Base-by-base conservation (phyloP, 345 rosid species). In the Eutrema yunnanense region DNA sequence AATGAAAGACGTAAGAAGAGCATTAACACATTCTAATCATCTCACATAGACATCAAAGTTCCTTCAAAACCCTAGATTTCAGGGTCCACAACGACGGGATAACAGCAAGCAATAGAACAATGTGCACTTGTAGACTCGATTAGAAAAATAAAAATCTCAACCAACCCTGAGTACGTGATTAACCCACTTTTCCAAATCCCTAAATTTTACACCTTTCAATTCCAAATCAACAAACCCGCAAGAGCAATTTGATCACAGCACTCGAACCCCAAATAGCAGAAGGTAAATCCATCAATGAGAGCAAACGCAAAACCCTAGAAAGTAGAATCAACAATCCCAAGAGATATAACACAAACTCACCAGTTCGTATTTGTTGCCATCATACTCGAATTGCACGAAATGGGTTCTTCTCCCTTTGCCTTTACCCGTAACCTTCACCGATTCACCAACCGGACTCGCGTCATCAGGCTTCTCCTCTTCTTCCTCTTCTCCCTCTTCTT, bases 391-490 rank as follows among this genome's bases (percentile, higher is more conserved):
- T 2, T 86, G 85, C 36, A 53, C 67, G 52, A 62, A 92, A 47
- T 96, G 92, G 26, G 74, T 84, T 81, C 85, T 76, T 78, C 80
- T 75, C 14, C 84, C 85, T 70, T 84, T 88, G 13, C 99, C 99
- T 72, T 90, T 90, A 9, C 95, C 92, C 9, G 96, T 82, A 75
- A 81, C 37, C 82, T 76, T 84, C 61, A 89, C 63, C 40, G 74
- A 46, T 54, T 84, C 86, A 6, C 99, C 99, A 9, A 86, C 52
- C 8, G 97, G 97, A 77, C 76, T 90, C 34, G 96, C 97, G 36
- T 94, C 97, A 82, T 87, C 96, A 51, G 78, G 87, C 55, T 67
- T 73, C 58, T 43, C 86, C 63, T 82, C 97, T 51, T 87, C 91
- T 3, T 84, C 89, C 9, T 82, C 86, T 5, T 69, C 81, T 6